Percentiles rank a stretch among this genome's conserved stretches.
Evolutionary conservation across 2,329 filamentous ascomycete genomes (phyloP).

Genomic region (Colletotrichum sp.): DNA sequence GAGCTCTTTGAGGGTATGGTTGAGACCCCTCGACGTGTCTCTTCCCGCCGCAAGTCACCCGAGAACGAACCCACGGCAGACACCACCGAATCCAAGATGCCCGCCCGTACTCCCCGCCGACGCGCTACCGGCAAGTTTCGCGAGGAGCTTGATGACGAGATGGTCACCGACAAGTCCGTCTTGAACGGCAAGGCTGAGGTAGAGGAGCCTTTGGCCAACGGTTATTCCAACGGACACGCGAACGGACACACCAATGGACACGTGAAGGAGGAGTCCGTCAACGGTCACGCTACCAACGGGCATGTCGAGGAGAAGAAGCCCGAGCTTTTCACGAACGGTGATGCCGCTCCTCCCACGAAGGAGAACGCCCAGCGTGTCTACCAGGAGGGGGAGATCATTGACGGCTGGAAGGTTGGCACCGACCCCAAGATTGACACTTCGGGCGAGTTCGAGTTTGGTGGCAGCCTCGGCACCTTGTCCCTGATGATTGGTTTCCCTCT

Average conservation of each 20-base stretch:
- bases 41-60: constrained; percentile 55
- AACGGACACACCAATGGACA: constrained; percentile 22
- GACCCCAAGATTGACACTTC: constrained; percentile 69
- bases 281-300: constrained; percentile 22
- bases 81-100: constrained; percentile 8
- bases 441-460: constrained; percentile 80
- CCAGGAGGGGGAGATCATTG: constrained; percentile 39
- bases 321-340: not conserved
- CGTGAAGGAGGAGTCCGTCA: constrained; percentile 28
- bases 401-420: constrained; percentile 64
- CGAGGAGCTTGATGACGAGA: constrained; percentile 51
- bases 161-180: constrained; percentile 27
- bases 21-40: constrained; percentile 56
- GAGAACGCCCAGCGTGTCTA: constrained; percentile 8
- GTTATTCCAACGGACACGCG: constrained; percentile 29
- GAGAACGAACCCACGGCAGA: constrained; percentile 14
- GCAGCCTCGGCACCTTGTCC: constrained; percentile 70
- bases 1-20: constrained; percentile 67
- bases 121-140: constrained; percentile 54
- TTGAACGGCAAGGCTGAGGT: constrained; percentile 26
- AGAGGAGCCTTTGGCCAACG: constrained; percentile 22
- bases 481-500: constrained; percentile 90
- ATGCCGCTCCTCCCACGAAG: constrained; percentile 1
- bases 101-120: constrained; percentile 42
- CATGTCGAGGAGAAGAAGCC: constrained; percentile 7